A percentile compares a stretch with the other conserved stretches of the same genome.
phyloP scores from a whole-genome alignment of 768 basidiomycete genomes.

The Hygrocybe punicea region DNA sequence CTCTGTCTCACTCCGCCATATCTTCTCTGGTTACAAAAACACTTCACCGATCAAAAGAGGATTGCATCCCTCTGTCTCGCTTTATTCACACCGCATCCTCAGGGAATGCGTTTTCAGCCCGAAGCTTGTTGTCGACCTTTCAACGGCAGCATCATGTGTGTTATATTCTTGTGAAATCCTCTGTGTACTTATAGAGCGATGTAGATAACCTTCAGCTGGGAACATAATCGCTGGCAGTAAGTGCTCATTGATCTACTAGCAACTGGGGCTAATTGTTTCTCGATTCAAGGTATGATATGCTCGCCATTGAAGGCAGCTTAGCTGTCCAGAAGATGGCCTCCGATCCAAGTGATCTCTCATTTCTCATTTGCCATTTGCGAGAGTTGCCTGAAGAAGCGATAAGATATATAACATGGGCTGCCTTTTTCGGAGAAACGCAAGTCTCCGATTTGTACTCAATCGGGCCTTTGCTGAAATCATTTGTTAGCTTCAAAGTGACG shows the following conservation, averaged over 20 bases:
- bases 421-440: conserved; percentile 69
- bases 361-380: conserved; percentile 55
- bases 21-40: conserved; percentile 60
- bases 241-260: conserved; percentile 21
- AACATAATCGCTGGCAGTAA: conserved; percentile 63
- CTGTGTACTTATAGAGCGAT: not conserved
- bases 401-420: conserved; percentile 69
- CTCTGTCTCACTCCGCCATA: conserved; percentile 54
- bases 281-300: conserved; percentile 49
- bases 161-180: conserved; percentile 5
- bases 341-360: conserved; percentile 61
- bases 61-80: conserved; percentile 50
- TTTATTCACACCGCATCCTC: conserved; percentile 56
- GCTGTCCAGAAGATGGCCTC: conserved; percentile 46
- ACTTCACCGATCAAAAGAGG: conserved; percentile 56
- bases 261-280: conserved; percentile 2
- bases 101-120: conserved; percentile 68
- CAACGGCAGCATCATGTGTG: conserved; percentile 62
- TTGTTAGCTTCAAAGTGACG: conserved; percentile 61
- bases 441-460: conserved; percentile 17
- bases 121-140: conserved; percentile 60
- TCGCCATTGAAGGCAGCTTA: conserved; percentile 52
- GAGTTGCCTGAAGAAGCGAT: conserved; percentile 61
- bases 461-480: conserved; percentile 1
- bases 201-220: conserved; percentile 65